A percentile compares a stretch with the other conserved stretches of the same genome.
phyloP scores from a whole-genome alignment of 2,329 filamentous ascomycete species.

The Fusarium cyanostomum region DNA sequence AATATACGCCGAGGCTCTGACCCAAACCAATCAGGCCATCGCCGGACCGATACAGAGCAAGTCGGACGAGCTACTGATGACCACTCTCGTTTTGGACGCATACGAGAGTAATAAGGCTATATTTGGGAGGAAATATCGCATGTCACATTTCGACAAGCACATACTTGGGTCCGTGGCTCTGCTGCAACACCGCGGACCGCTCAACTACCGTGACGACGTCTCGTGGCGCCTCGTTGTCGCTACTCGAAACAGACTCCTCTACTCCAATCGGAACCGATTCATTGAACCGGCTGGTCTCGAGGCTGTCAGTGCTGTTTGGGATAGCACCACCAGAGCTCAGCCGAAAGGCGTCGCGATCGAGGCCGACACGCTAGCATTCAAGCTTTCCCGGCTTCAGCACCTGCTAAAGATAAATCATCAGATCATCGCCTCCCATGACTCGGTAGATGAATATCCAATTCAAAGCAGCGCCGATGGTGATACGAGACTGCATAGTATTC shows the following conservation, averaged over 20 bases:
- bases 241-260: constrained; percentile 10
- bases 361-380: neutral
- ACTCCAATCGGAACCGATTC: neutral
- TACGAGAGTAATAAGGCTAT: neutral
- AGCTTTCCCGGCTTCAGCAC: neutral
- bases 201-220: constrained; percentile 6
- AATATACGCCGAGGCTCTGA: neutral
- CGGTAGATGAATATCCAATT: too few species aligned
- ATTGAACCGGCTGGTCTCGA: neutral
- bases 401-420: neutral
- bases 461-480: too few species aligned
- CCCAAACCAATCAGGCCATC: neutral
- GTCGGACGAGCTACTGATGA: constrained; percentile 8
- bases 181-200: constrained; percentile 3
- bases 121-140: neutral
- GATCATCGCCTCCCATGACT: too few species aligned
- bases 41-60: neutral
- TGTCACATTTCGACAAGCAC: neutral
- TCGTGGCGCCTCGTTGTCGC: constrained; percentile 10
- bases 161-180: neutral
- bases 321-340: neutral
- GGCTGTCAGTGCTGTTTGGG: neutral
- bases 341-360: neutral
- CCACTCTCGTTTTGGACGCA: constrained; percentile 7
- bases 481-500: neutral